A percentile compares a stretch with the other conserved stretches of the same genome.
Conservation (phyloP, 352 stramenopile genomes). For the Nothophytophthora sp. region DNA sequence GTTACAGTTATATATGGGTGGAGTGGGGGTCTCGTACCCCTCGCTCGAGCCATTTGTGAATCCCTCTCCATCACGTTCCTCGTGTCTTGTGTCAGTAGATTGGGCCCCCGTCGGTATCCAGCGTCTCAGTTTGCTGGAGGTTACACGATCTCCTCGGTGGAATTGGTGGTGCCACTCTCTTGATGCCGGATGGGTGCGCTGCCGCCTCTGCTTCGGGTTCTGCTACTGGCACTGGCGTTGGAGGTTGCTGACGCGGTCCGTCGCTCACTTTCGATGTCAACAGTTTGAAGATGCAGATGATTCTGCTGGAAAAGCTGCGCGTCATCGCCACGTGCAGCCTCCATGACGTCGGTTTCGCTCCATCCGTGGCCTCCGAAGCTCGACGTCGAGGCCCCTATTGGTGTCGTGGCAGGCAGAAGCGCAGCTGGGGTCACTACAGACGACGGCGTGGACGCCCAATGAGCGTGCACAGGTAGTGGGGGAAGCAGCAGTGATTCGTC, state of each 20-base stretch:
- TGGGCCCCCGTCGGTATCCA: no score
- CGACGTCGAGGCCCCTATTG: constrained; percentile 11
- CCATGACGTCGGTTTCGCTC: constrained; percentile 33
- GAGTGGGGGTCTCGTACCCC: constrained; percentile 19
- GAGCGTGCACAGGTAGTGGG: constrained; percentile 21
- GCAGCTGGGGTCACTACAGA: constrained; percentile 12
- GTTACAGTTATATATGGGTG: constrained; percentile 18
- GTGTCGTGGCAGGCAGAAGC: no score
- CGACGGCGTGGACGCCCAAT: constrained; percentile 13
- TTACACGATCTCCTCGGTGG: constrained; percentile 25
- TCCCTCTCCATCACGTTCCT: constrained; percentile 10
- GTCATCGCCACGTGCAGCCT: constrained; percentile 13
- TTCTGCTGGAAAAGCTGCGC: constrained; percentile 25
- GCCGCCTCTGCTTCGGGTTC: constrained; percentile 19
- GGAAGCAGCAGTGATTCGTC: constrained; percentile 18
- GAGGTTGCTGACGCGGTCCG: constrained; percentile 18
- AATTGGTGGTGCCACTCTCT: constrained; percentile 19
- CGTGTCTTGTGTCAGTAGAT: not conserved
- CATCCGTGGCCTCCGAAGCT: constrained; percentile 36
- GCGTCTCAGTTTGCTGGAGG: no score
- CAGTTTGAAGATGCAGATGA: constrained; percentile 20
- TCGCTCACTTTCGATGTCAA: constrained; percentile 12
- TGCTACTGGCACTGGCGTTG: not conserved
- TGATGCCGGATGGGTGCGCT: constrained; percentile 19
- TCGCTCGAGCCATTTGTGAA: constrained; percentile 26